Base-by-base conservation (phyloP, 2,329 filamentous ascomycete genomes). In the Trichoderma sp. region DNA sequence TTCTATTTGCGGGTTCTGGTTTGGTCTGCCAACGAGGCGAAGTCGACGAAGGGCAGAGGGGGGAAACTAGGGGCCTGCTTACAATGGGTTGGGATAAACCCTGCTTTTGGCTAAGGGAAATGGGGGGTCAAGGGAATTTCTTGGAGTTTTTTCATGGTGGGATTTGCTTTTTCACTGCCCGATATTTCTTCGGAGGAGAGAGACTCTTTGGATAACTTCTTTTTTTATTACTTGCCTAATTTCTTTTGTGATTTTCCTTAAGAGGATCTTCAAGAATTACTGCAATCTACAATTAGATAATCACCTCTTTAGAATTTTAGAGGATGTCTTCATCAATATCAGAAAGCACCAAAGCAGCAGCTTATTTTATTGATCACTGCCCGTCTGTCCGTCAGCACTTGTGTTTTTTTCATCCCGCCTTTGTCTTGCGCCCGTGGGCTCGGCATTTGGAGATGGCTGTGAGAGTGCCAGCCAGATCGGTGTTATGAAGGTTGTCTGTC, bases 11-110 rank as follows among this genome's bases (percentile, higher is more conserved):
- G 56, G 64, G 28, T 57, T 57, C 36, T 57, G 43, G 30, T 26
- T 62, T 70, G 65, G 65, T 47, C 43, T 53, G 47, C 57, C 53
- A 70, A 58, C 66, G 57, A 70, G 66, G 66, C 66, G 66, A 70
- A 70, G 66, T n/a, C 56, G 56, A 43, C n/a, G 56, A 61, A 58
- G n/a, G 32, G 57, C 26, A 39, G 57, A 21, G 66, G 66, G 39
- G 51, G 57, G 39, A n/a, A 32, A 60, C 21, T 24, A 21, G 57
- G 57, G 66, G 43, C 57, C 57, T 62, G 66, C 66, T 70, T 61
- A 70, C 66, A 61, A 51, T 15, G 28, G 57, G 36, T 70, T 70
- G 57, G 66, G 39, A 70, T 61, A 62, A 26, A 26, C 34, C 66
- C 56, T 60, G n/a, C 36, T 24, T 39, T 43, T 43, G 53, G 51